Conservation (phyloP, 257 asterid species). For the Verbena officinalis region DNA sequence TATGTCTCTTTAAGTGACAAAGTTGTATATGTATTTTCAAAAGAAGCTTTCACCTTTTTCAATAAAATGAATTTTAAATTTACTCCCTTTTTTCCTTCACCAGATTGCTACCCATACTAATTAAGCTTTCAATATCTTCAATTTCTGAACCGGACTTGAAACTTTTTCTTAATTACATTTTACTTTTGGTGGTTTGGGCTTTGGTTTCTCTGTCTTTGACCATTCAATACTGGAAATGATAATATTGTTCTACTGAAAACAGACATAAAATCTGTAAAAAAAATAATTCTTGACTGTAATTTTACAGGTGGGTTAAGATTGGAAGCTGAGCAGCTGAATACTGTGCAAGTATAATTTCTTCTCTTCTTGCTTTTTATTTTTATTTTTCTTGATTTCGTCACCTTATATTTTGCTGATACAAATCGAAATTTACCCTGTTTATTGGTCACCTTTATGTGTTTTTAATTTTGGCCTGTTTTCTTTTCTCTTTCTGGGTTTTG, state of each 20-base stretch:
- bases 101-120: conserved; percentile 25
- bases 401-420: conserved; percentile 1
- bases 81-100: conserved; percentile 18
- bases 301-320: neutral
- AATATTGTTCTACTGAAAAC: too few species aligned
- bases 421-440: conserved; percentile 2
- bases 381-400: too few species aligned
- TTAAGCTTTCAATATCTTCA: conserved; percentile 39
- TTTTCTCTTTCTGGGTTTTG: conserved; percentile 32
- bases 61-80: conserved; percentile 21
- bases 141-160: conserved; percentile 50
- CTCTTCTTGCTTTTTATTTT: too few species aligned
- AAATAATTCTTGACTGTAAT: neutral
- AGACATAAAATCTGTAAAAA: neutral
- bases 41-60: conserved; percentile 56
- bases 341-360: conserved; percentile 35
- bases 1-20: conserved; percentile 35
- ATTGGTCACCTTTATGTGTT: conserved; percentile 27
- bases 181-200: conserved; percentile 45
- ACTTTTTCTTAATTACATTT: conserved; percentile 49
- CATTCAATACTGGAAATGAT: too few species aligned
- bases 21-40: conserved; percentile 36
- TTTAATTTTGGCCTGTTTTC: conserved; percentile 5
- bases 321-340: conserved; percentile 24
- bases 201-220: conserved; percentile 23